These are phyloP conservation scores for Hevea brasiliensis DNA, from an alignment of 345 rosid genomes.

Conservation along the genomic window DNA sequence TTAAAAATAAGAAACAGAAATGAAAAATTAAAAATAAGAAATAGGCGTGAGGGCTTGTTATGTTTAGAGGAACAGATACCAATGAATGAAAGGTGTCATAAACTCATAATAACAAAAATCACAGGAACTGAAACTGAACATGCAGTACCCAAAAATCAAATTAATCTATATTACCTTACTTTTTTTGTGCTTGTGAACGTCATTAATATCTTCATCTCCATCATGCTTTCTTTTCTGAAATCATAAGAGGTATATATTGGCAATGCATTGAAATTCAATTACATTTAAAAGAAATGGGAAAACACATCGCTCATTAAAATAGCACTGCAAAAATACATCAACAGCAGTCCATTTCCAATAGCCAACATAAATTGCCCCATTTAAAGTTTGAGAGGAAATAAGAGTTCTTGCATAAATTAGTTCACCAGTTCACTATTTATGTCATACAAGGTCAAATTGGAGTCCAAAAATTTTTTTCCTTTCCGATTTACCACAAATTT, in stretches of 20 bases:
- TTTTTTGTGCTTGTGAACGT: slow-evolving; percentile 82
- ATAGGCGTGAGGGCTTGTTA: slow-evolving; percentile 10
- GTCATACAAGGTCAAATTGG: not conserved
- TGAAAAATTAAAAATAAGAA: not conserved
- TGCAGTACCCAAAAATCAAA: not conserved
- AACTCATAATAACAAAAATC: not conserved
- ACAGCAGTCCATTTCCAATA: slow-evolving; percentile 5
- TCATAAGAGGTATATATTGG: slow-evolving; percentile 12
- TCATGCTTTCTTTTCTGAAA: slow-evolving; percentile 95
- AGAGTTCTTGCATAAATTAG: not conserved
- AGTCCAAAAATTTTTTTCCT: not conserved
- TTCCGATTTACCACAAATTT: not conserved
- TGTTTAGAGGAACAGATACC: not conserved
- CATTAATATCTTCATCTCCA: slow-evolving; percentile 88
- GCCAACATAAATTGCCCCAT: not conserved
- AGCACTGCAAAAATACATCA: too few relatives aligned
- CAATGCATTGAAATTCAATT: slow-evolving; percentile 8
- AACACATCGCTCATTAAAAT: not conserved
- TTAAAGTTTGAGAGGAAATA: not conserved
- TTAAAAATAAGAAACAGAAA: not conserved
- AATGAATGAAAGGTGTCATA: not conserved
- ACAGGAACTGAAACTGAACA: not conserved
- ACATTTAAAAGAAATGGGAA: not conserved
- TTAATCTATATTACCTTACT: slow-evolving; percentile 66
- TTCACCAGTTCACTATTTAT: not conserved